Conservation (phyloP, 2,329 filamentous ascomycete species). For the Colletotrichum sidae region DNA sequence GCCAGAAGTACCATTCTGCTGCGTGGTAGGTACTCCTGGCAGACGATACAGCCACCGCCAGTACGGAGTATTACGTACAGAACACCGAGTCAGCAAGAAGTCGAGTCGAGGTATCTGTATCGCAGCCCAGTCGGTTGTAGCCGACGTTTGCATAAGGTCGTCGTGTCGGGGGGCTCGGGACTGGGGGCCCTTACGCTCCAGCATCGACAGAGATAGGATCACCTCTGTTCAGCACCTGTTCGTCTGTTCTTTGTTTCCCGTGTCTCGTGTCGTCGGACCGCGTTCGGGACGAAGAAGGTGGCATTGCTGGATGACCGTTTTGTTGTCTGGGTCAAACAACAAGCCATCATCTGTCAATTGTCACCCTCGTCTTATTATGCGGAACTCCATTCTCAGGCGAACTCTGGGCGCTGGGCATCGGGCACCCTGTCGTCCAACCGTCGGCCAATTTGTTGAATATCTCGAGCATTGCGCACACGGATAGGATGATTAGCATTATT, state of each 20-base stretch:
- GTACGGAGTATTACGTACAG: too few species aligned
- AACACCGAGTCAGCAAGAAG: too few species aligned
- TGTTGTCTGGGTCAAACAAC: conserved; percentile 2
- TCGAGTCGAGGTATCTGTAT: too few species aligned
- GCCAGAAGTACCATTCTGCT: conserved; percentile 1
- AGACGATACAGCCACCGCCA: too few species aligned
- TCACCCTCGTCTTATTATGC: conserved; percentile 31
- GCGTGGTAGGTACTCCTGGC: too few species aligned
- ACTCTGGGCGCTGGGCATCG: conserved; percentile 4
- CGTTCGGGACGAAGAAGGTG: conserved; percentile 13
- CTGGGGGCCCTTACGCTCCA: conserved; percentile 1
- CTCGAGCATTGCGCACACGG: neutral
- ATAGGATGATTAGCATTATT: conserved; percentile 28
- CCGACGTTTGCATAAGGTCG: conserved; percentile 14
- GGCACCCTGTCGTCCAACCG: conserved; percentile 17
- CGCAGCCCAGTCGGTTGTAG: conserved; percentile 25
- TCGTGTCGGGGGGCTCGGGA: conserved; percentile 1
- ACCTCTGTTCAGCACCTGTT: conserved; percentile 3
- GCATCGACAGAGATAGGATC: conserved; percentile 3
- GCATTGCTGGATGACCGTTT: neutral
- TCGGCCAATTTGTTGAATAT: conserved; percentile 23
- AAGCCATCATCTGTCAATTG: conserved; percentile 12
- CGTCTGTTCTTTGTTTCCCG: conserved; percentile 3
- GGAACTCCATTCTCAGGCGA: conserved; percentile 30
- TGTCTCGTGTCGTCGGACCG: too few species aligned